Evolutionary conservation across 768 basidiomycete species (phyloP).

Genomic region (Saitozyma sp.): DNA sequence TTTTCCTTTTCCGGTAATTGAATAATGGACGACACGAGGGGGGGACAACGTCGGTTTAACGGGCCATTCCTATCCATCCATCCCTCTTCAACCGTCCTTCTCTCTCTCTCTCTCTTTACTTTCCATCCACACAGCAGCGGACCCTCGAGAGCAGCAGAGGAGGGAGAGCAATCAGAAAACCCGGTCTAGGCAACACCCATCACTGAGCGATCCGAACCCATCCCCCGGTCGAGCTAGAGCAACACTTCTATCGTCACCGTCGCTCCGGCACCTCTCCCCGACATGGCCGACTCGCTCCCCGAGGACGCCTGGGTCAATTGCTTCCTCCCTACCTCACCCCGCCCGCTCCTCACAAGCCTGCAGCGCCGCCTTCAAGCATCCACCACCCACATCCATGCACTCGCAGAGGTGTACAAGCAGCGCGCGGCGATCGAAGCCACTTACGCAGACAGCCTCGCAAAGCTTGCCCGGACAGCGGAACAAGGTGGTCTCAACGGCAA

Average conservation of each 20-base stretch:
- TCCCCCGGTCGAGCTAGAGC: neutral
- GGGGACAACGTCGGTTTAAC: no score
- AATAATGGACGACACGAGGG: neutral
- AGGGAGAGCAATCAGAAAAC: no score
- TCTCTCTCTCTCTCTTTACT: no score
- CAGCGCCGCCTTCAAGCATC: conserved; percentile 37
- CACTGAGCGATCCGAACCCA: neutral
- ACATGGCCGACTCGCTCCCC: conserved; percentile 37
- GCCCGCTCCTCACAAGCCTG: conserved; percentile 37
- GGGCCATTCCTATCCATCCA: no score
- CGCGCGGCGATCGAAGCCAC: conserved; percentile 46
- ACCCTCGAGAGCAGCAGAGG: no score
- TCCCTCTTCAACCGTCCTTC: no score
- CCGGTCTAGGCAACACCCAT: neutral
- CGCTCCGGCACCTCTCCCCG: neutral
- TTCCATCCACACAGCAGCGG: no score
- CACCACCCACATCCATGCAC: conserved; percentile 39
- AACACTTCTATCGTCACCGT: neutral
- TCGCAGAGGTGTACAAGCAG: conserved; percentile 51
- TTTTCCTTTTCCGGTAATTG: neutral
- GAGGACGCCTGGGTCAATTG: conserved; percentile 46
- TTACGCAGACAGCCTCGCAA: conserved; percentile 49
- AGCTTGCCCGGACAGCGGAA: conserved; percentile 45
- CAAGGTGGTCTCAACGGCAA: conserved; percentile 32
- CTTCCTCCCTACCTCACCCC: conserved; percentile 36